Conservation (phyloP, 768 basidiomycete species). For the Russula brevipes region DNA sequence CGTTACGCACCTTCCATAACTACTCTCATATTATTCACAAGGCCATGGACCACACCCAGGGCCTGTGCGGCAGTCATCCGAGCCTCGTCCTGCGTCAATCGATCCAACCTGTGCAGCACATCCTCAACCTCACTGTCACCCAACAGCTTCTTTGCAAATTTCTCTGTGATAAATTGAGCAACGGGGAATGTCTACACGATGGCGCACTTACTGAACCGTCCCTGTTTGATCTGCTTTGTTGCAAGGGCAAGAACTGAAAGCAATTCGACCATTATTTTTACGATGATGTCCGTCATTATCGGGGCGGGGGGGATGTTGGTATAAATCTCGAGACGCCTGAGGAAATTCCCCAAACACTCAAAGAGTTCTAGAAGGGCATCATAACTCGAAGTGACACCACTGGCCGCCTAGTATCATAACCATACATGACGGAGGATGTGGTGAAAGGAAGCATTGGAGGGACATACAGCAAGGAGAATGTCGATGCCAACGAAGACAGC, state of each 20-base stretch:
- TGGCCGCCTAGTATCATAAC: background rate
- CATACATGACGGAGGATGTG: background rate
- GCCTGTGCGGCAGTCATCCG: too few relatives aligned
- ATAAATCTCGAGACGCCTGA: too few relatives aligned
- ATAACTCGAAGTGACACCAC: background rate
- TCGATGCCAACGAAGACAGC: background rate
- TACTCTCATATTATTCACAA: background rate
- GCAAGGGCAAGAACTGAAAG: background rate
- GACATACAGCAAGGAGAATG: background rate
- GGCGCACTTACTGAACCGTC: background rate
- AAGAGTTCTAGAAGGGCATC: too few relatives aligned
- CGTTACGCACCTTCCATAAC: background rate
- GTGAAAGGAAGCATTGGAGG: too few relatives aligned
- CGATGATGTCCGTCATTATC: too few relatives aligned
- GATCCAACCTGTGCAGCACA: background rate
- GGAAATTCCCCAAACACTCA: too few relatives aligned
- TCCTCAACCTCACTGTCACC: background rate
- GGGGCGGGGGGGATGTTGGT: too few relatives aligned
- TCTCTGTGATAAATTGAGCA: background rate
- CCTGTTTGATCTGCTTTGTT: conserved; percentile 4
- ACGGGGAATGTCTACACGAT: background rate
- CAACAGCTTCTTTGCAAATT: background rate
- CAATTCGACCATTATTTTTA: too few relatives aligned
- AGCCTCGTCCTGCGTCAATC: too few relatives aligned
- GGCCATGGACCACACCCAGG: too few relatives aligned